These are phyloP conservation scores for Knoxia roxburghii DNA, from an alignment of 257 asterid species.

Conservation along the genomic window DNA sequence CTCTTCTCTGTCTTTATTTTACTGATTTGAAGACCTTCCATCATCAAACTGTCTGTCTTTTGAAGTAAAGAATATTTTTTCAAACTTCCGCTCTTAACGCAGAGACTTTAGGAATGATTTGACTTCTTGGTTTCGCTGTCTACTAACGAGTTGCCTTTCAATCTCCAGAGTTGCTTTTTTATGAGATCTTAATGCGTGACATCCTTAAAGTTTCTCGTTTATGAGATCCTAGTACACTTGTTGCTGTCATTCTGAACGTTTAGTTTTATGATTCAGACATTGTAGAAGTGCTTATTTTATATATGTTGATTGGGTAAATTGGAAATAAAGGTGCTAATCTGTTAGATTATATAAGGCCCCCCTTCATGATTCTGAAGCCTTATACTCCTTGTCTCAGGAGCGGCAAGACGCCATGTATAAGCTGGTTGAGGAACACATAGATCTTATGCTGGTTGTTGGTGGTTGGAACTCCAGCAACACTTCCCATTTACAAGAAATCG, in stretches of 20 bases:
- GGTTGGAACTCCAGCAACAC: constrained; percentile 99
- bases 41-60: neutral
- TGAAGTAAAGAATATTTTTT: neutral
- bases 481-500: constrained; percentile 92
- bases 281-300: too few species aligned
- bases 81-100: neutral
- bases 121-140: neutral
- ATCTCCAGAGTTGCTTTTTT: neutral
- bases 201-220: neutral
- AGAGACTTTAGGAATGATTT: neutral
- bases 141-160: neutral
- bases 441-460: constrained; percentile 90
- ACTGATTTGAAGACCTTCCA: neutral
- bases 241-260: neutral
- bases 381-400: constrained; percentile 44
- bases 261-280: neutral
- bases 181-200: neutral
- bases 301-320: neutral
- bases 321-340: neutral
- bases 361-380: neutral
- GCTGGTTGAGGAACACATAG: constrained; percentile 68
- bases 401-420: constrained; percentile 99
- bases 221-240: neutral
- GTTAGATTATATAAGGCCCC: neutral
- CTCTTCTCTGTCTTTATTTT: neutral